Evolutionary conservation across 805 yeast genomes (phyloP), one percentile per base, ranked within the genome.

Genomic region (Komagataella populi): DNA sequence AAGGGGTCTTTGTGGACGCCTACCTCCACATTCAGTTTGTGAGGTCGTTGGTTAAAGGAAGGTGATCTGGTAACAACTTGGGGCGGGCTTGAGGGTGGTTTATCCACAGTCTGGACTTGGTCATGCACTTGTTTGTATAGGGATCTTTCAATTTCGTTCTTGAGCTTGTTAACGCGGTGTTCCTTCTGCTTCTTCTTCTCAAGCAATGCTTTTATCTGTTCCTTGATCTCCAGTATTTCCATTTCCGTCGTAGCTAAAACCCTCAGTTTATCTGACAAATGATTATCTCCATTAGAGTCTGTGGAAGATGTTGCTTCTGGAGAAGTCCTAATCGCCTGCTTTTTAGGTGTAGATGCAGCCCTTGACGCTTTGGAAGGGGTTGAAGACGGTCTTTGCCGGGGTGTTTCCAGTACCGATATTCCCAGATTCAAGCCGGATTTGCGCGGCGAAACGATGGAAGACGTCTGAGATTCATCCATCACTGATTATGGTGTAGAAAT

Each of bases 231-330:
- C 49, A 84, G 73, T 24, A 84, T 68, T 23, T 75, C 76, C 77
- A 81, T 77, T 60, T 84, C 93, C 59, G 82, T 84, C 45, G 78
- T 67, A 0, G 91, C 91, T 47, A 84, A 65, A 6, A 73, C 66
- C 54, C 87, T 71, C 49, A 84, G 64, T 49, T 81, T 76, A 4
- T 74, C 77, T 52, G 78, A 79, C 5, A 82, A 67, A 45, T 72
- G 39, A 5, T 30, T 30, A 8, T 30, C 79, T 16, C 18, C 23
- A 7, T 39, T 18, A 8, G 47, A 23, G 17, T 10, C 22, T 5
- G 8, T 6, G 14, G 49, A 16, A 3, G 45, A 6, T 2, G 45
- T 12, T 4, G 46, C 46, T 22, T 20, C 47, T 22, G 46, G 46
- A 10, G 50, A 7, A 17, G 17, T 12, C 10, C 39, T 5, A 43